Conservation (phyloP, 2,329 filamentous ascomycete species). For the Escovopsis weberi region DNA sequence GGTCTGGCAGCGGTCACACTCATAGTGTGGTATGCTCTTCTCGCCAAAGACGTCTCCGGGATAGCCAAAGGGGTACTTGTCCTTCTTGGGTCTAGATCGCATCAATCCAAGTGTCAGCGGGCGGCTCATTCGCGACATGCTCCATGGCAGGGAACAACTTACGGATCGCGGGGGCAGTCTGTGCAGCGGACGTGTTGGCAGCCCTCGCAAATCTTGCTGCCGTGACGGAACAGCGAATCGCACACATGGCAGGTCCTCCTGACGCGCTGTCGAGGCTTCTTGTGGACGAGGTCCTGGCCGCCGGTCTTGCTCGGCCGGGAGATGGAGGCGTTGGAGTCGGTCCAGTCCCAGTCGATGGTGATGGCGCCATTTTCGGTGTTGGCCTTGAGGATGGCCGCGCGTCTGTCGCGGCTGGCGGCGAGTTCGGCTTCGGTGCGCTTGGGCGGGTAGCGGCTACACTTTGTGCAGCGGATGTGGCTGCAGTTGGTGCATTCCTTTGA, state of each 20-base stretch:
- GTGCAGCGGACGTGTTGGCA: slow-evolving; percentile 66
- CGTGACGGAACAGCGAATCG: slow-evolving; percentile 41
- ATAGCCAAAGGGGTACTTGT: slow-evolving; percentile 56
- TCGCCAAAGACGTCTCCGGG: slow-evolving; percentile 48
- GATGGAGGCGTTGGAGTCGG: slow-evolving; percentile 35
- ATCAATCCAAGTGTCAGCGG: background rate
- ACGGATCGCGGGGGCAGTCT: slow-evolving; percentile 69
- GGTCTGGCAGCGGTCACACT: slow-evolving; percentile 48
- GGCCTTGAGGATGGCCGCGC: slow-evolving; percentile 35
- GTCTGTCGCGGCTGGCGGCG: slow-evolving; percentile 35
- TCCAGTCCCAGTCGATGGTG: slow-evolving; percentile 32
- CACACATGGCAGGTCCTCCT: slow-evolving; percentile 67
- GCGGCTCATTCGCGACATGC: background rate
- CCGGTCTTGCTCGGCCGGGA: slow-evolving; percentile 51
- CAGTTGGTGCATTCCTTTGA: slow-evolving; percentile 64
- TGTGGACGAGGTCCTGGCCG: slow-evolving; percentile 57
- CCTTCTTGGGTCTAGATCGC: slow-evolving; percentile 41
- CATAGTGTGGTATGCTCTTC: slow-evolving; percentile 36
- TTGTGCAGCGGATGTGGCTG: slow-evolving; percentile 65
- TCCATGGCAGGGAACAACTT: slow-evolving; percentile 23
- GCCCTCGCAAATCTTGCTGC: slow-evolving; percentile 47
- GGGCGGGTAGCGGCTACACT: slow-evolving; percentile 61
- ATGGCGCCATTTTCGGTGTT: slow-evolving; percentile 42
- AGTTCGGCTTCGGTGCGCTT: slow-evolving; percentile 45
- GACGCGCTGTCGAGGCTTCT: slow-evolving; percentile 57